Base-by-base conservation (phyloP, 257 asterid genomes). In the Fraxinus excelsior region DNA sequence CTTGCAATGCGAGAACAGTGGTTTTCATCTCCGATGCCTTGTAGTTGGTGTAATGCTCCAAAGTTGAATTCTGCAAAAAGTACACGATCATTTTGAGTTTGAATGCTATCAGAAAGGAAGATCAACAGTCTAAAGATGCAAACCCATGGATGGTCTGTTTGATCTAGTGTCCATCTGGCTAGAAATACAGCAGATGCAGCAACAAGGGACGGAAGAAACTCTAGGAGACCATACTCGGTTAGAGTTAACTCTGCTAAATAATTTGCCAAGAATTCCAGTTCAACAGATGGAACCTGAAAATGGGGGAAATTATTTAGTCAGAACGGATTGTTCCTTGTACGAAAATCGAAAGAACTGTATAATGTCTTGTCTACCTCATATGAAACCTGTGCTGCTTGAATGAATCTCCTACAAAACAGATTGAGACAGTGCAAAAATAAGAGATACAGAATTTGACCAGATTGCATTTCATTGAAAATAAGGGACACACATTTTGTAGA, bases 91-190 rank as follows among this genome's bases (percentile, higher is more conserved):
- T 51, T 80, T 82, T 9, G 44, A 2, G 58, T 58, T 53, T 64
- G 66, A 60, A 72, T 26, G 40, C 37, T 71, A 73, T 51, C 2
- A 38, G 18, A 18, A 71, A 75, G 31, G 73, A 75, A 29, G 73
- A 62, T 32, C 34, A 18, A 80, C 74, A 69, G 73, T 83, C 14
- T 38, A 79, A 82, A 79, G 73, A 71, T 80, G 80, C 92, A 6
- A 44, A 96, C 99, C 99, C 99, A 96, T 80, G 99, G 99, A 85
- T 92, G 89, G 67, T 85, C 89, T 42, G 98, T 88, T 84, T 96
- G 99, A 82, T 96, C 96, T 44, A 96, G 91, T 25, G 95, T 96
- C 99, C 99, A 96, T 88, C 92, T 85, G 71, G 99, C 99, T 76
- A 96, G 86, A 82, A 94, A 92, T 67, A 96, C 92, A 68, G 95